Evolutionary conservation across 345 rosid species (phyloP).

Genomic region (Citropsis articulata): DNA sequence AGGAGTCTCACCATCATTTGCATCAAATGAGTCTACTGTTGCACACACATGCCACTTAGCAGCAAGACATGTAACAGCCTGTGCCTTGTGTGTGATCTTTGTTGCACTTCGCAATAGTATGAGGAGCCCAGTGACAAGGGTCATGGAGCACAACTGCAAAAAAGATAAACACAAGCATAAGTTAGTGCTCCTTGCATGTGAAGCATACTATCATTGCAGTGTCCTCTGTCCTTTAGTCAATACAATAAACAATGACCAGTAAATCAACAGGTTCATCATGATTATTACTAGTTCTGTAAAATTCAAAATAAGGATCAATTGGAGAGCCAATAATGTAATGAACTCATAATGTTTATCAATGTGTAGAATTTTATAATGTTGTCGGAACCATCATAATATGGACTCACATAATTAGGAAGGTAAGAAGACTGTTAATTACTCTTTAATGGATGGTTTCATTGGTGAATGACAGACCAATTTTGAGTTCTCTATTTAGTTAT

Average conservation of each 20-base stretch:
- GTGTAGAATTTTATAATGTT: neutral
- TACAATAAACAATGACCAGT: neutral
- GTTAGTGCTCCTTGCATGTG: neutral
- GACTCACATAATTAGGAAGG: neutral
- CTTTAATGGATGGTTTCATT: neutral
- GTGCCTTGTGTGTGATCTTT: conserved; percentile 94
- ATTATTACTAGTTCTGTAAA: neutral
- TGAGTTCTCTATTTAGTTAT: neutral
- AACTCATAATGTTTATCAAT: neutral
- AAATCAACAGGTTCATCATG: neutral
- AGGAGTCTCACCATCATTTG: conserved; percentile 71
- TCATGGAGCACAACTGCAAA: conserved; percentile 72
- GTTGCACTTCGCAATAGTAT: conserved; percentile 79
- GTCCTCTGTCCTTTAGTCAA: neutral
- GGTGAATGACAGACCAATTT: neutral
- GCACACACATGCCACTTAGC: conserved; percentile 94
- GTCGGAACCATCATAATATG: neutral
- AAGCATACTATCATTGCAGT: neutral
- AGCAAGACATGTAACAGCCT: conserved; percentile 78
- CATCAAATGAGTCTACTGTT: conserved; percentile 65
- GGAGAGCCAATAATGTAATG: neutral
- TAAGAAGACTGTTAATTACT: neutral
- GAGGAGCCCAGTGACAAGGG: conserved; percentile 60
- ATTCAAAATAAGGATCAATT: neutral
- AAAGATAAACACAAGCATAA: neutral